Evolutionary conservation across 129 eudicot species (phyloP).

Genomic region (Flaveria ramosissima): DNA sequence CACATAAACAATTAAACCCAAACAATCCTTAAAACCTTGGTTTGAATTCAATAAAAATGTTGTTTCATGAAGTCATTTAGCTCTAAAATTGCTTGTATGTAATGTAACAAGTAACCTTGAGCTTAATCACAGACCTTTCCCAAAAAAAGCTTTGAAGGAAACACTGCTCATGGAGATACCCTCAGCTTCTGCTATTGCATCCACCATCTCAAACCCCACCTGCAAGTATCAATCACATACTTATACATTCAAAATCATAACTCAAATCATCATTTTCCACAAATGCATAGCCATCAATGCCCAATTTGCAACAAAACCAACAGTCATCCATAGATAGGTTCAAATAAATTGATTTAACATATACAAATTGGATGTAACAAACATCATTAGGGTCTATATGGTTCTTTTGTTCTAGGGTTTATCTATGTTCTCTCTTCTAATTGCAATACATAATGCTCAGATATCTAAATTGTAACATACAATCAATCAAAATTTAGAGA

Average conservation of each 20-base stretch:
- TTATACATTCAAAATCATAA: conserved; percentile 3
- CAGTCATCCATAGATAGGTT: background rate
- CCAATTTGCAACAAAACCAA: background rate
- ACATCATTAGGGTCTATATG: background rate
- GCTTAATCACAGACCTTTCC: conserved; percentile 58
- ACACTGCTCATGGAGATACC: conserved; percentile 70
- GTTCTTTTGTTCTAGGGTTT: background rate
- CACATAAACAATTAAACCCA: background rate
- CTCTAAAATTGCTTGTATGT: background rate
- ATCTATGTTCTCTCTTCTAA: background rate
- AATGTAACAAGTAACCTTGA: background rate
- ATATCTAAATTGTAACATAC: conserved; percentile 8
- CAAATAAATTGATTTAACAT: background rate
- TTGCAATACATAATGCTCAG: background rate
- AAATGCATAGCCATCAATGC: background rate
- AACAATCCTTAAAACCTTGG: background rate
- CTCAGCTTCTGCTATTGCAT: conserved; percentile 82
- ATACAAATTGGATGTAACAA: background rate
- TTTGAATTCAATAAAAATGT: background rate
- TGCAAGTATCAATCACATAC: conserved; percentile 27
- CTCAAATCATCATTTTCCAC: background rate
- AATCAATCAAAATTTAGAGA: background rate
- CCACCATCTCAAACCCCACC: conserved; percentile 98
- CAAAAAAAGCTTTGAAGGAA: conserved; percentile 77
- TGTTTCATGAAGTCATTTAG: background rate